Evolutionary conservation across 2,329 filamentous ascomycete species (phyloP).

Genomic region (Amphichorda felina): DNA sequence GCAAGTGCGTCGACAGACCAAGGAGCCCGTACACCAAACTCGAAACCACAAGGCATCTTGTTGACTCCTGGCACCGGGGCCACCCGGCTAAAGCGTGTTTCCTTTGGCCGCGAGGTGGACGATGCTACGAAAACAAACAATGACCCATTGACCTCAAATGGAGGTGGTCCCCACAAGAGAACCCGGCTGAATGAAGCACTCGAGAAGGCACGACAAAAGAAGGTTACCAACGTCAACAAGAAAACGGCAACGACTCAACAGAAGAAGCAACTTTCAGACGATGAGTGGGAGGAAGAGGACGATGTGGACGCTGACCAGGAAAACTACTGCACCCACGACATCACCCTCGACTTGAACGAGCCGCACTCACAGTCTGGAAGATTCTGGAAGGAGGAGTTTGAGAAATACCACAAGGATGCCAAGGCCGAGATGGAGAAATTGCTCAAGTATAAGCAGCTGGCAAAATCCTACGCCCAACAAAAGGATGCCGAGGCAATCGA

Average conservation of each 20-base stretch:
- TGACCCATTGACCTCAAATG: conserved; percentile 11
- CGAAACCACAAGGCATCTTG: conserved; percentile 45
- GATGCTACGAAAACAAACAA: conserved; percentile 19
- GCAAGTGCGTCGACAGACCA: conserved; percentile 10
- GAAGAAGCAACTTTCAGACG: conserved; percentile 18
- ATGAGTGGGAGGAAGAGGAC: conserved; percentile 42
- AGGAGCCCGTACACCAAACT: conserved; percentile 33
- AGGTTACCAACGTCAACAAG: conserved; percentile 3
- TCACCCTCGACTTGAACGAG: conserved; percentile 60
- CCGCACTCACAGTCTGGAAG: conserved; percentile 64
- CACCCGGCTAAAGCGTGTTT: conserved; percentile 50
- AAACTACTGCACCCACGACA: conserved; percentile 40
- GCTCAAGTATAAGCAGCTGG: conserved; percentile 67
- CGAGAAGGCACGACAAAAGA: conserved; percentile 26
- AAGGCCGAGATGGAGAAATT: conserved; percentile 65
- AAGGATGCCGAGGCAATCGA: conserved; percentile 63
- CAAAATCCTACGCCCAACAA: conserved; percentile 66
- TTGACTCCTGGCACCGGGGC: conserved; percentile 52
- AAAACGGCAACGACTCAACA: conserved; percentile 6
- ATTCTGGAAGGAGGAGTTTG: conserved; percentile 72
- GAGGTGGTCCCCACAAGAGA: conserved; percentile 15
- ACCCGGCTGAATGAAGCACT: conserved; percentile 33
- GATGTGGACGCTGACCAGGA: conserved; percentile 29
- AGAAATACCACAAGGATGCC: conserved; percentile 61
- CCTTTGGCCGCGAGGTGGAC: conserved; percentile 47